Base-by-base conservation (phyloP, 2,329 filamentous ascomycete species). In the Phialophora chinensis region DNA sequence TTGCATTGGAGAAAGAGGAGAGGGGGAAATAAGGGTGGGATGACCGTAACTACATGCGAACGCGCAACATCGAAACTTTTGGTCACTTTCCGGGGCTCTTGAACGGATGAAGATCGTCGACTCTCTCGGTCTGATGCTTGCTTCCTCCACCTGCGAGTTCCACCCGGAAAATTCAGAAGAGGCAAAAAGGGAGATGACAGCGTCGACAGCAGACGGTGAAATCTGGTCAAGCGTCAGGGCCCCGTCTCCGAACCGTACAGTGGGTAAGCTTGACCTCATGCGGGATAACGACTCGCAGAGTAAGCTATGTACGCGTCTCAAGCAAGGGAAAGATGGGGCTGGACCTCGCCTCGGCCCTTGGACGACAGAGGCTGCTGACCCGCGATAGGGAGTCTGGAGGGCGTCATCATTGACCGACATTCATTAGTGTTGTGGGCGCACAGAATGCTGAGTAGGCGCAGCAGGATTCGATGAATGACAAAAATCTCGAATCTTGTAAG, bases 141-240 rank as follows among this genome's bases (percentile, higher is more conserved):
- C 38, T 42, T 44, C 14, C 14, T 44, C 14, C 38, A 44, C 17
- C 38, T n/a, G 17, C 14, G 14, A n/a, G 38, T 44, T n/a, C 38
- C 38, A 44, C 38, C 6, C 38, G 11, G 38, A 44, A n/a, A 44
- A 44, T n/a, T n/a, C 38, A 44, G 20, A 2, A 3, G 7, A 4
- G 14, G 35, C 11, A 44, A 25, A 25, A 25, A 20, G 6, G 14
- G 38, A n/a, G 38, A 20, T n/a, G 38, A 44, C 38, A n/a, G 38
- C 17, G 17, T 8, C 5, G 38, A 44, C 38, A 44, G 17, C 17
- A 17, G 20, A 53, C 49, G 49, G 25, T 14, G 27, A 27, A 27
- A 14, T 31, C 27, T 17, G 52, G 53, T 55, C 17, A 55, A 35
- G 53, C 53, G 29, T 55, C 52, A 33, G 52, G 27, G 52, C 52